phyloP scores from a whole-genome alignment of 495 filamentous ascomycete species.

The Tuber borchii region DNA sequence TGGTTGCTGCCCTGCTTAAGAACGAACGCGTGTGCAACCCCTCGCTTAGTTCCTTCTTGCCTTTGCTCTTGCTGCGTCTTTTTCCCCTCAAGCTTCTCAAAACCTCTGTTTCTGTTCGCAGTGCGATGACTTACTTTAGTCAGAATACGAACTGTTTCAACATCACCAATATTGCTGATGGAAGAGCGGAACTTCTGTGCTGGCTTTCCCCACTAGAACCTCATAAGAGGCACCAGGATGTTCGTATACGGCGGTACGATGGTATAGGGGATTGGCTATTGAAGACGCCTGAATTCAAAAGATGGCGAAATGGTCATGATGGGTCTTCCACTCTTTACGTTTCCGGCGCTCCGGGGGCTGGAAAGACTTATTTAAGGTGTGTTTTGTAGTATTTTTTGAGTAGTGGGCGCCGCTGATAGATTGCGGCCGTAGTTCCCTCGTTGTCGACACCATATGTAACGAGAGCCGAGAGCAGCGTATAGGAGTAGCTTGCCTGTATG shows the following conservation, averaged over 20 bases:
- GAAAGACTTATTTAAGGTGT: background rate
- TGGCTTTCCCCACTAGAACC: background rate
- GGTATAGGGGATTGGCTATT: background rate
- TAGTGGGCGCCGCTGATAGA: background rate
- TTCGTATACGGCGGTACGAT: background rate
- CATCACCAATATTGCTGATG: background rate
- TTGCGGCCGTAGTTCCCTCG: background rate
- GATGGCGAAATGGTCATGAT: background rate
- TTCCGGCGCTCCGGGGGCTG: background rate
- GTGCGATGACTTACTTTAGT: background rate
- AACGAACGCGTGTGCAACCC: background rate
- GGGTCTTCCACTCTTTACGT: background rate
- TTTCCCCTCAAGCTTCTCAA: background rate
- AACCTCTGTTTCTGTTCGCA: background rate
- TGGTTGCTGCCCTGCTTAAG: background rate
- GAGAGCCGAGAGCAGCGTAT: background rate
- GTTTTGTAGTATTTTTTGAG: background rate
- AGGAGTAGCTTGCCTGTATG: background rate
- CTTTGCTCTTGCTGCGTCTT: background rate
- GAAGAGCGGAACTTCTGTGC: background rate
- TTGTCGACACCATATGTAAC: constrained; percentile 1
- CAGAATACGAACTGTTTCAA: constrained; percentile 2
- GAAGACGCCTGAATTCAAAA: background rate
- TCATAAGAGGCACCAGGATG: background rate
- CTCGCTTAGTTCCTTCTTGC: background rate